phyloP scores from a whole-genome alignment of 768 basidiomycete species.

The Amanita exitialis region DNA sequence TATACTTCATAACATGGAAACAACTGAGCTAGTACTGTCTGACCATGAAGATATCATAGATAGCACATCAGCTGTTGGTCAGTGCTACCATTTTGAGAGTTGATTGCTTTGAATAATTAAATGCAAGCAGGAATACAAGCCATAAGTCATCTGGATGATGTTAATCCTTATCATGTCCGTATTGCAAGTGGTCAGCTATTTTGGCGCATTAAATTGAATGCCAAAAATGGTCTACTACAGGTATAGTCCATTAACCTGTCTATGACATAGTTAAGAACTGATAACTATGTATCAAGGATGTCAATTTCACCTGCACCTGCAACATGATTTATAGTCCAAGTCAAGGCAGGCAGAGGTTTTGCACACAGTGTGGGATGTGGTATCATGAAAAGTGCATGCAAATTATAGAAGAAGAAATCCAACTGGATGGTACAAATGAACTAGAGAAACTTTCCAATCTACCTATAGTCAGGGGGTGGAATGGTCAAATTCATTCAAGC shows the following conservation, averaged over 20 bases:
- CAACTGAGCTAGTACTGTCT: not conserved
- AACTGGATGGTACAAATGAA: not conserved
- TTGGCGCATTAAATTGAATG: not conserved
- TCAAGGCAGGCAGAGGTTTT: not conserved
- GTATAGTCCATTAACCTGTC: not conserved
- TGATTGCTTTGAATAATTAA: no score
- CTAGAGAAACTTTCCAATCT: not conserved
- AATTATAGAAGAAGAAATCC: not conserved
- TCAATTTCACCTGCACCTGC: not conserved
- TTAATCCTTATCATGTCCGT: not conserved
- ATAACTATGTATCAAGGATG: not conserved
- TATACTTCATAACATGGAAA: not conserved
- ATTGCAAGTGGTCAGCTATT: not conserved
- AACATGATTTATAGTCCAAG: not conserved
- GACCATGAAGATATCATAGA: not conserved
- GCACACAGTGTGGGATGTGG: not conserved
- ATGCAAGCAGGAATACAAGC: not conserved
- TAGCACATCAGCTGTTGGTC: not conserved
- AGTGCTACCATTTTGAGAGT: not conserved
- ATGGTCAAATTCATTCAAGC: not conserved
- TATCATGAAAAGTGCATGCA: not conserved
- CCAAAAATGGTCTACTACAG: not conserved
- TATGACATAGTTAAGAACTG: no score
- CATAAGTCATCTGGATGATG: not conserved
- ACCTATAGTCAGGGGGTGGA: not conserved